Base-by-base conservation (phyloP, 345 rosid genomes). In the Hibiscus mutabilis region DNA sequence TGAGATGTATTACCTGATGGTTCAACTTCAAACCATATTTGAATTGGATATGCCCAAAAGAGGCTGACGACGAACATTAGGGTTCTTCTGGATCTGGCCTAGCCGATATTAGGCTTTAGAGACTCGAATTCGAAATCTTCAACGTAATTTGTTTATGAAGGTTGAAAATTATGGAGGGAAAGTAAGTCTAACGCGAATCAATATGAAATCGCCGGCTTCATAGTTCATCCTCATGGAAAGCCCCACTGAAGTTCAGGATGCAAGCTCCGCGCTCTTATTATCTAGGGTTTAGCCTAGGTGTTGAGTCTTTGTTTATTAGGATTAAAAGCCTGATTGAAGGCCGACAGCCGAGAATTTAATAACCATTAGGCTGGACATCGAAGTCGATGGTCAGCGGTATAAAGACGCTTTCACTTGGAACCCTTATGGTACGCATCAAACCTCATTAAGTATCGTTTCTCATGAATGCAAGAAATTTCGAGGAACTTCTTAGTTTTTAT, bases 381-480 rank as follows among this genome's bases (percentile, higher is more conserved):
- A 95, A 84, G 83, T 85, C 79, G 99, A 92, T 42, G 97, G 96
- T 72, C 97, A 90, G 64, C 90, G 91, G 47, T 88, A 81, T 74
- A 90, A 89, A 77, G 99, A 92, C 60, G 88, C 97, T 75, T 92
- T 95, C 81, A 92, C 97, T 69, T 95, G 99, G 99, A 27, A 90
- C 76, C 97, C 97, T 82, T 81, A 85, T 73, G 98, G 97, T 93
- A 73, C 11, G 68, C 29, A 62, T 19, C 46, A 8, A 12, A 22
- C 69, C 13, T 65, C 44, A 44, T 37, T 11, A 0, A 7, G 42
- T 44, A 14, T 65, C 47, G 5, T 65, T 44, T 65, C 27, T 63
- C 4, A 44, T 44, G 55, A 13, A 22, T 22, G 46, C 18, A 42
- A 65, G 53, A 65, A 62, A 42, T 14, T 64, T 21, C 0, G 1